Conservation (phyloP, 2,329 filamentous ascomycete species). For the Exophiala lecanii-corni region DNA sequence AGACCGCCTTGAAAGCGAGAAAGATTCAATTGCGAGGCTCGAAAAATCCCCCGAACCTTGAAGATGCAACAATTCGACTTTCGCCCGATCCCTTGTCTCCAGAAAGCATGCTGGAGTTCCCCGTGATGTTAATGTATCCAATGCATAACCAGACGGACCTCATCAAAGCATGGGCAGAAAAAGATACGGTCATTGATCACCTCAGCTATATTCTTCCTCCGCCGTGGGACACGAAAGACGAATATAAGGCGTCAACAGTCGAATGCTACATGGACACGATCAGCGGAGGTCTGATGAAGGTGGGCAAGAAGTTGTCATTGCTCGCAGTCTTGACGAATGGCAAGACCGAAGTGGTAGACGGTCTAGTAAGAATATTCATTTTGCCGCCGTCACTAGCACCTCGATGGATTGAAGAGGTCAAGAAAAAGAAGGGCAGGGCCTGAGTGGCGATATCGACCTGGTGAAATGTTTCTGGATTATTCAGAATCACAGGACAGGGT, state of each 20-base stretch:
- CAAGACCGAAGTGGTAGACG: conserved; percentile 82
- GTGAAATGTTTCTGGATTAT: no score
- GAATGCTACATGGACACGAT: conserved; percentile 88
- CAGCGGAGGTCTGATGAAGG: conserved; percentile 76
- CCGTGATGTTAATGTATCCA: conserved; percentile 80
- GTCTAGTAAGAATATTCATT: conserved; percentile 75
- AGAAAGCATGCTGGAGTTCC: conserved; percentile 67
- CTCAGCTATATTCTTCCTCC: conserved; percentile 79
- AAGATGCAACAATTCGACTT: conserved; percentile 70
- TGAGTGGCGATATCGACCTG: neutral
- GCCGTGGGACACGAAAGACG: conserved; percentile 71
- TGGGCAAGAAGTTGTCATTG: conserved; percentile 77
- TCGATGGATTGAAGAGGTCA: conserved; percentile 80
- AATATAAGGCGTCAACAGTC: conserved; percentile 63
- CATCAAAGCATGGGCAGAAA: conserved; percentile 79
- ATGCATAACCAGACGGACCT: conserved; percentile 79
- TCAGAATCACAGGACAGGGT: no score
- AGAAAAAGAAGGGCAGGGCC: conserved; percentile 56
- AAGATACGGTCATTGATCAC: conserved; percentile 69
- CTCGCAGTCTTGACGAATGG: conserved; percentile 69
- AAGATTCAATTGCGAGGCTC: conserved; percentile 65
- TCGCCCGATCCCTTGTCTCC: conserved; percentile 69
- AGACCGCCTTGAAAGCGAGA: conserved; percentile 63
- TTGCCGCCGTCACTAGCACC: conserved; percentile 66
- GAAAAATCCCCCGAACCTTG: conserved; percentile 73